A percentile compares a stretch with the other conserved stretches of the same genome.
Evolutionary conservation across 2,329 filamentous ascomycete species (phyloP).

Genomic region (Apiospora marii): DNA sequence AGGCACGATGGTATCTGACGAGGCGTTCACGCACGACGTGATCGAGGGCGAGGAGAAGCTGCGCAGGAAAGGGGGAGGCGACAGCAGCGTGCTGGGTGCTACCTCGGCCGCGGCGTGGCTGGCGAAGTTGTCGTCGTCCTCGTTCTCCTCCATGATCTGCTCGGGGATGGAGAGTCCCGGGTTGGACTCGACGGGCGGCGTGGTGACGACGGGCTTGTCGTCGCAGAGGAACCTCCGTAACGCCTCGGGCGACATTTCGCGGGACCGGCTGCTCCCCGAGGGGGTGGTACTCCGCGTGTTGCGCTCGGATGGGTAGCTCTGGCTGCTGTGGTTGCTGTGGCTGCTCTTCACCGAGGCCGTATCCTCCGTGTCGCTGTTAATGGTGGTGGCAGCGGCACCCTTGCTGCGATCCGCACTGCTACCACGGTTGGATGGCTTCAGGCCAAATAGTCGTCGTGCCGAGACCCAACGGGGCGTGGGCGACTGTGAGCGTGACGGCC

Average conservation of each 20-base stretch:
- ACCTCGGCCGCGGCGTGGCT: conserved; percentile 56
- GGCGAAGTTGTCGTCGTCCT: conserved; percentile 72
- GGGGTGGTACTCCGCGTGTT: conserved; percentile 42
- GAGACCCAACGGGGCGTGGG: conserved; percentile 59
- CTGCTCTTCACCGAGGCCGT: conserved; percentile 32
- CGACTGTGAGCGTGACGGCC: conserved; percentile 55
- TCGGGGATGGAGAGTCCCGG: conserved; percentile 51
- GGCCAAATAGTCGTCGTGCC: conserved; percentile 58
- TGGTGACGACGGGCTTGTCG: conserved; percentile 47
- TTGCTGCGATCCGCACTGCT: conserved; percentile 43
- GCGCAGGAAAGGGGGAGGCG: conserved; percentile 60
- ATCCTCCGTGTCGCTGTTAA: conserved; percentile 30
- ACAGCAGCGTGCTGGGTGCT: conserved; percentile 55
- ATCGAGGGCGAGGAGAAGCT: conserved; percentile 41
- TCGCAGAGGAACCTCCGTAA: conserved; percentile 60
- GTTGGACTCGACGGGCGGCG: conserved; percentile 43
- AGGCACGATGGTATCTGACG: conserved; percentile 33
- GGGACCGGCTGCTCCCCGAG: conserved; percentile 53
- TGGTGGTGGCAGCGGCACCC: conserved; percentile 40
- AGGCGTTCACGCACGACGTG: conserved; percentile 31
- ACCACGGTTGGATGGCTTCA: conserved; percentile 46
- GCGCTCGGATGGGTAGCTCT: background rate
- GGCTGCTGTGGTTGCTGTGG: conserved; percentile 37
- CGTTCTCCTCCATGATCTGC: conserved; percentile 57
- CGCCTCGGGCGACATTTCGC: conserved; percentile 65